These are phyloP conservation scores for Quercus tomentella DNA, from an alignment of 331 rosid genomes.

Conservation along the genomic window DNA sequence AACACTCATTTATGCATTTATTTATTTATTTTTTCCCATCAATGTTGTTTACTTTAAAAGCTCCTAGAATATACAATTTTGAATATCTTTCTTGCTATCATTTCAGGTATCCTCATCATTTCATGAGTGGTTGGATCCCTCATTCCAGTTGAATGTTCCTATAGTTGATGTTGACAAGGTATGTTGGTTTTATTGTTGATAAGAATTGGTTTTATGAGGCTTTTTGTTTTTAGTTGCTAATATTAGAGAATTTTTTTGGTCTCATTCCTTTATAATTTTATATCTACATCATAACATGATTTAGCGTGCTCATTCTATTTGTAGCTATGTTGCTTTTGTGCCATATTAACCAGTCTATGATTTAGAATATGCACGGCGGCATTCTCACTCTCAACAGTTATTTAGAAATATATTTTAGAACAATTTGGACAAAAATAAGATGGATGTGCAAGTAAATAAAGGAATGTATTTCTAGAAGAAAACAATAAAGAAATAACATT, in stretches of 20 bases:
- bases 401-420: neutral
- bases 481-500: neutral
- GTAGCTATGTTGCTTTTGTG: neutral
- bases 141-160: slow-evolving; percentile 68
- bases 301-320: neutral
- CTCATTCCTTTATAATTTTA: neutral
- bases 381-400: neutral
- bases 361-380: neutral
- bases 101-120: slow-evolving; percentile 52
- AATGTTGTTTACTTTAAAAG: neutral
- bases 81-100: slow-evolving; percentile 1
- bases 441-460: neutral
- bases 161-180: slow-evolving; percentile 95
- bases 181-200: slow-evolving; percentile 2
- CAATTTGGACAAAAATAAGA: neutral
- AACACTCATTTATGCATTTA: neutral
- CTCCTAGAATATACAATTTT: neutral
- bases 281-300: neutral
- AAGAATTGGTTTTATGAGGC: neutral
- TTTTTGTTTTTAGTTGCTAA: neutral
- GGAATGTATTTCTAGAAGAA: neutral
- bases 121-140: slow-evolving; percentile 73
- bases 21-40: neutral
- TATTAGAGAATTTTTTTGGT: neutral
- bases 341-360: neutral